Evolutionary conservation across 331 rosid species (phyloP), one percentile per base, ranked within the genome.

Genomic region (Rosa hybrid): DNA sequence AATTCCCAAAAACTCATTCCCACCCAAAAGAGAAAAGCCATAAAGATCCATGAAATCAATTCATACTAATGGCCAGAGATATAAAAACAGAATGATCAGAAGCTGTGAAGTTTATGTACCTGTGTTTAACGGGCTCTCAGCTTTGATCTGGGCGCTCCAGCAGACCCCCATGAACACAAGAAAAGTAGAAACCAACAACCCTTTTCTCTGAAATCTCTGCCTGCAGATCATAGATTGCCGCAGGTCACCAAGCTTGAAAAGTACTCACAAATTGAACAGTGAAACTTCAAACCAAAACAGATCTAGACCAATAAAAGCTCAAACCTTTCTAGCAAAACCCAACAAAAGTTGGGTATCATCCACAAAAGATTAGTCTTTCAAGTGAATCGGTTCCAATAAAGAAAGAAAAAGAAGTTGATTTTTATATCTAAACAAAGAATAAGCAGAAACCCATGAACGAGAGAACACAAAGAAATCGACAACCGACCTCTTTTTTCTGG

Each of bases 71-170:
- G 5, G 56, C 65, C 23, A 11, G 18, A 34, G 16, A 62, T 41
- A 42, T 7, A 51, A 59, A 59, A 48, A 50, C 64, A 48, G 30
- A 72, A n/a, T 10, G 45, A 51, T 65, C 18, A 64, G 41, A 25
- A 14, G 3, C 71, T 38, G 49, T 17, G 46, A 78, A 65, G 27
- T 75, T 12, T 25, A 39, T 54, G 75, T 84, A 94, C 98, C 98
- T 84, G 94, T 89, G 77, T 83, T 91, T 65, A 54, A 82, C 13
- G 87, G 81, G 91, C 91, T 91, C 79, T 88, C 98, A 54, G 93
- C 95, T 91, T 94, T 94, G 72, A 94, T 87, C 86, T 69, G 90
- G 80, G 97, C 87, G 72, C 98, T 94, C 79, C 90, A 87, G 90
- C 98, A 94, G 85, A 86, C 46, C 89, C 98, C 98, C 98, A 94